A percentile compares a stretch with the other conserved stretches of the same genome.
Conservation (phyloP, 441 rosid genomes). For the Pelargonium australe region DNA sequence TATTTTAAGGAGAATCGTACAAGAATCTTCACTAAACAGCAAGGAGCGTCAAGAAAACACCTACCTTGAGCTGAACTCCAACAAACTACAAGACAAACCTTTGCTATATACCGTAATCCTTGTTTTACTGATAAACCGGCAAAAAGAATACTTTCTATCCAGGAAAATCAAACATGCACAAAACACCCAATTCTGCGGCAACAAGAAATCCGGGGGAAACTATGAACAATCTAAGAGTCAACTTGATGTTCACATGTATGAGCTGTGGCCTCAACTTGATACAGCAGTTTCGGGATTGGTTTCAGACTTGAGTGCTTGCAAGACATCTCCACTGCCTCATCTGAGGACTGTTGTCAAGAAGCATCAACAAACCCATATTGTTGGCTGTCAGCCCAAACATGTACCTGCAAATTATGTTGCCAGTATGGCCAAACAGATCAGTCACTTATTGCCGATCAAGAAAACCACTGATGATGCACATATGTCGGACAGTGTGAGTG, state of each 20-base stretch:
- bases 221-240: slow-evolving; percentile 20
- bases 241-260: slow-evolving; percentile 9
- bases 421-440: slow-evolving; percentile 15
- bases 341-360: slow-evolving; percentile 65
- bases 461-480: not conserved
- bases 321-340: slow-evolving; percentile 80
- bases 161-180: slow-evolving; percentile 23
- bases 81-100: slow-evolving; percentile 23
- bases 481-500: not conserved
- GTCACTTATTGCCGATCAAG: not conserved
- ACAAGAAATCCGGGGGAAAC: slow-evolving; percentile 24
- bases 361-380: slow-evolving; percentile 67
- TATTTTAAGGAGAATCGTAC: slow-evolving; percentile 26
- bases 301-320: slow-evolving; percentile 62
- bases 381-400: slow-evolving; percentile 47
- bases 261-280: slow-evolving; percentile 6
- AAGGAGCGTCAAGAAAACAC: slow-evolving; percentile 22
- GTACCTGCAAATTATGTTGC: slow-evolving; percentile 40
- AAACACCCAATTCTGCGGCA: slow-evolving; percentile 27
- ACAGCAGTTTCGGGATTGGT: slow-evolving; percentile 11
- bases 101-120: slow-evolving; percentile 16
- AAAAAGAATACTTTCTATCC: slow-evolving; percentile 20
- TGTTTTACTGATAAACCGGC: slow-evolving; percentile 28
- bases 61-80: slow-evolving; percentile 26
- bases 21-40: slow-evolving; percentile 27